phyloP scores from a whole-genome alignment of 805 yeast species.

The Candida coleopterorum region DNA sequence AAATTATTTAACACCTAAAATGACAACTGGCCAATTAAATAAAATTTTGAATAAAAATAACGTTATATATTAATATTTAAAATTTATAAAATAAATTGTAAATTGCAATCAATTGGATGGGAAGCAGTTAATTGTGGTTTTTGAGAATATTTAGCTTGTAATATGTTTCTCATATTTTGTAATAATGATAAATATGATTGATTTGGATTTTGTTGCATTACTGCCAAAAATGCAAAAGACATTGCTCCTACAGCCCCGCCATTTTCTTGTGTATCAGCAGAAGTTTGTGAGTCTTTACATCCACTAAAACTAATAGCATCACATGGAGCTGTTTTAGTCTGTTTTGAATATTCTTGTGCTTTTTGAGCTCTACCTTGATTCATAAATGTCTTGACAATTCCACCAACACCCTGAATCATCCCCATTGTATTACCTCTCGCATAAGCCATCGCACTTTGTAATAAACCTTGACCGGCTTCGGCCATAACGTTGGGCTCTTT shows the following conservation, averaged over 20 bases:
- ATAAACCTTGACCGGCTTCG: conserved; percentile 66
- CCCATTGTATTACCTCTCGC: conserved; percentile 50
- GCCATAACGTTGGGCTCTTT: conserved; percentile 78
- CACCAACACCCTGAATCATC: conserved; percentile 38
- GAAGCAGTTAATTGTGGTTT: conserved; percentile 79
- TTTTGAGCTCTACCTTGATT: conserved; percentile 17
- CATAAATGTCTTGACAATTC: conserved; percentile 15
- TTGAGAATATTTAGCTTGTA: conserved; percentile 65
- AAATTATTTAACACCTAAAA: too few relatives aligned
- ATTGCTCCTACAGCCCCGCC: conserved; percentile 79
- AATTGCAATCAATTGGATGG: conserved; percentile 68
- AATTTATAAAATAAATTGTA: conserved; percentile 31
- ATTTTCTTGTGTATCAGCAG: conserved; percentile 71
- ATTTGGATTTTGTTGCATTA: conserved; percentile 53
- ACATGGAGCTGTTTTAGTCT: conserved; percentile 64
- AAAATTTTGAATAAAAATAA: too few relatives aligned
- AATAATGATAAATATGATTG: conserved; percentile 67
- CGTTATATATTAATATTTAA: too few relatives aligned
- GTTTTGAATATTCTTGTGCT: conserved; percentile 39
- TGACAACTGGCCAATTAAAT: too few relatives aligned
- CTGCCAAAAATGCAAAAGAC: conserved; percentile 73
- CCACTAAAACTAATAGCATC: conserved; percentile 76
- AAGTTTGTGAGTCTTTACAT: conserved; percentile 77
- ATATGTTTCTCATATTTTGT: conserved; percentile 62
- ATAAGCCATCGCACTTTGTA: conserved; percentile 56